A percentile compares a stretch with the other conserved stretches of the same genome.
Conservation (phyloP, 2,329 filamentous ascomycete genomes). For the Cucurbitaria berberidis region DNA sequence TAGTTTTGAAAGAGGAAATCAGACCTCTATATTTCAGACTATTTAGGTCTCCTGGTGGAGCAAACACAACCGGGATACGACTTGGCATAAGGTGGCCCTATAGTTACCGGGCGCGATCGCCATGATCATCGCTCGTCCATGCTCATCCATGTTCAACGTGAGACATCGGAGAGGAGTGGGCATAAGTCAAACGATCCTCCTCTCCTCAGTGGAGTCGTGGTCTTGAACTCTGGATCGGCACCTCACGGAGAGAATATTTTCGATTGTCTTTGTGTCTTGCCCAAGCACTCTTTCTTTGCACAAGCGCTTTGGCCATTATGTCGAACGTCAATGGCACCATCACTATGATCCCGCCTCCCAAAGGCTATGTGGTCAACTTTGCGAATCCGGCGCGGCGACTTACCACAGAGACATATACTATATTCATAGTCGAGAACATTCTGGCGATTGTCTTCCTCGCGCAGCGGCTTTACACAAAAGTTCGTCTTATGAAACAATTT, state of each 20-base stretch:
- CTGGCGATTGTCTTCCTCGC: slow-evolving; percentile 27
- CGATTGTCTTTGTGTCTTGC: neutral
- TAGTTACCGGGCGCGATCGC: neutral
- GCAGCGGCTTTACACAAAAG: slow-evolving; percentile 38
- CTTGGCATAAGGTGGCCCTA: no score
- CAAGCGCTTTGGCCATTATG: slow-evolving; percentile 8
- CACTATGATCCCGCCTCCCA: slow-evolving; percentile 27
- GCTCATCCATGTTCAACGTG: neutral
- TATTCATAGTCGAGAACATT: slow-evolving; percentile 27
- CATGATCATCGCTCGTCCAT: neutral
- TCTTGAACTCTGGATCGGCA: neutral
- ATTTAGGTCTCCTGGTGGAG: no score
- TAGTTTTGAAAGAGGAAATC: no score
- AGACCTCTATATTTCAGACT: no score
- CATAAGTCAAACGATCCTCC: neutral
- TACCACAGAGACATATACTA: slow-evolving; percentile 22
- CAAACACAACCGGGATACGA: no score
- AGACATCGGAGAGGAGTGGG: neutral
- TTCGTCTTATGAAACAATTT: slow-evolving; percentile 26
- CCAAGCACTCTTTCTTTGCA: neutral
- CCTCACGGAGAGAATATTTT: neutral
- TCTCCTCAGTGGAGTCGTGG: neutral
- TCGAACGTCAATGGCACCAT: slow-evolving; percentile 17
- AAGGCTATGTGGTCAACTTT: slow-evolving; percentile 38
- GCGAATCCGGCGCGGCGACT: slow-evolving; percentile 29